phyloP scores from a whole-genome alignment of 345 rosid genomes.

The Arabis alpina region DNA sequence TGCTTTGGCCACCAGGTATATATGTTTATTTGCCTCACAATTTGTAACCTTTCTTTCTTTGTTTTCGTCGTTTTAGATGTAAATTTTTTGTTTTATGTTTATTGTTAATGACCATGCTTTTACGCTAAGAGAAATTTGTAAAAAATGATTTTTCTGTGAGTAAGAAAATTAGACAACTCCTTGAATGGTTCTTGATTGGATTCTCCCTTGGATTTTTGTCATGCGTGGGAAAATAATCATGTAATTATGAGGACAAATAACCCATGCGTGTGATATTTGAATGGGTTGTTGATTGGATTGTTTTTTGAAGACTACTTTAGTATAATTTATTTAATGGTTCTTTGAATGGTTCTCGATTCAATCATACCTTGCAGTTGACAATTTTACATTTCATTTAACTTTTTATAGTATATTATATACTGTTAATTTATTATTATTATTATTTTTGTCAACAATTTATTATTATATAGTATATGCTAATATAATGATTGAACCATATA shows the following conservation, averaged over 20 bases:
- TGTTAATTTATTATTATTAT: too few relatives aligned
- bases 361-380: constrained; percentile 1
- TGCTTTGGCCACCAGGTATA: constrained; percentile 97
- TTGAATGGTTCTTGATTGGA: neutral
- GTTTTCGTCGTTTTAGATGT: neutral
- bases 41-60: neutral
- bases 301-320: too few relatives aligned
- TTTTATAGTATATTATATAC: neutral
- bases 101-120: neutral
- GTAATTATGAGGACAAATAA: neutral
- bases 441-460: too few relatives aligned
- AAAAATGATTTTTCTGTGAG: neutral
- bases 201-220: neutral
- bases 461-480: neutral
- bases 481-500: neutral
- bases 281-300: neutral
- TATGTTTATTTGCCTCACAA: constrained; percentile 15
- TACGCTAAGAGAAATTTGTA: neutral
- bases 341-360: constrained; percentile 2
- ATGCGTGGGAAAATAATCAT: neutral
- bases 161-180: neutral
- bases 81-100: neutral
- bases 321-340: neutral
- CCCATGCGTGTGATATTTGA: too few relatives aligned
- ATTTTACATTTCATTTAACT: neutral